Percentiles rank a stretch among this genome's conserved stretches.
These are phyloP conservation scores for Suhomyces kunorum DNA, from an alignment of 1,139 yeast genomes.

Conservation along the genomic window DNA sequence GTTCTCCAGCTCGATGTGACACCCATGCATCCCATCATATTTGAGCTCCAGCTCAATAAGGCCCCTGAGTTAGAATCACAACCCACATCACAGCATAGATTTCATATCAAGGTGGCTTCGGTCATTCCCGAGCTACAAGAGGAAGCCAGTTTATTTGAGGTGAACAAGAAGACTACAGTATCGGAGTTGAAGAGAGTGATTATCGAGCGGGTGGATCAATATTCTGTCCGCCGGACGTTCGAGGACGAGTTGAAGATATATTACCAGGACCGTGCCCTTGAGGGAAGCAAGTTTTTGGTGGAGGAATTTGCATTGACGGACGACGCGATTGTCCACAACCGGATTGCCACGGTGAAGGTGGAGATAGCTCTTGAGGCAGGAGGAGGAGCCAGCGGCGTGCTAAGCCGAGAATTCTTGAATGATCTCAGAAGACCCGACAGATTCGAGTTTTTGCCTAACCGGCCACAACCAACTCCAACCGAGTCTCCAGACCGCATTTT, in stretches of 20 bases:
- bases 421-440: conserved; percentile 29
- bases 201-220: conserved; percentile 26
- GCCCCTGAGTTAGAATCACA: not conserved
- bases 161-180: conserved; percentile 23
- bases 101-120: conserved; percentile 22
- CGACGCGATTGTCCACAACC: conserved; percentile 13
- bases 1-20: conserved; percentile 32
- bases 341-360: conserved; percentile 15
- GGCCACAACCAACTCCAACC: not conserved
- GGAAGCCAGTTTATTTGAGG: conserved; percentile 29
- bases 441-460: conserved; percentile 27
- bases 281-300: not conserved
- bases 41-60: conserved; percentile 10
- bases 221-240: conserved; percentile 31
- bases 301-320: conserved; percentile 19
- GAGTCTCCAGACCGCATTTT: conserved; percentile 7
- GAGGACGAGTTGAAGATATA: conserved; percentile 29
- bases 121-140: conserved; percentile 22
- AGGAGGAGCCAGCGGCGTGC: conserved; percentile 27
- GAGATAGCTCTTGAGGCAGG: conserved; percentile 16
- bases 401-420: conserved; percentile 31
- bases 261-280: conserved; percentile 16
- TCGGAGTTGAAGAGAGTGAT: conserved; percentile 26
- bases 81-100: conserved; percentile 10
- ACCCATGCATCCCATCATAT: conserved; percentile 24